These are phyloP conservation scores for Ailanthus altissimus DNA, from an alignment of 345 rosid genomes.

Conservation along the genomic window DNA sequence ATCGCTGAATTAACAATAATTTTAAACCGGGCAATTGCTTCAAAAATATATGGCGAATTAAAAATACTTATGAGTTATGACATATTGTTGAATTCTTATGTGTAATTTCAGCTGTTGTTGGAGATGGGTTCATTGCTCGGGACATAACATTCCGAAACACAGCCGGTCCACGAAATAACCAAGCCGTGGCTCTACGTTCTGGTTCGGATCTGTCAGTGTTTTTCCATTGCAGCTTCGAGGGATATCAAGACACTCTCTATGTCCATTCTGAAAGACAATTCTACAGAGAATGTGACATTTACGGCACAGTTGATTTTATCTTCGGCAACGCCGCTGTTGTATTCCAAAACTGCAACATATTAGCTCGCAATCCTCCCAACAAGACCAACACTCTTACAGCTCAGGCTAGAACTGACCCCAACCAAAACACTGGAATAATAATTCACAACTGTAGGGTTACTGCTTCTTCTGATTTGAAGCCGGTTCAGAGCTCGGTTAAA, in stretches of 20 bases:
- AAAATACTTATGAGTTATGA: not conserved
- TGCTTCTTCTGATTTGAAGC: constrained; percentile 42
- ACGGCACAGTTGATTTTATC: constrained; percentile 62
- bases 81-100: not conserved
- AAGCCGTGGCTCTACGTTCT: constrained; percentile 58
- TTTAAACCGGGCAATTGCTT: not conserved
- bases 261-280: constrained; percentile 57
- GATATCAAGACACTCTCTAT: constrained; percentile 65
- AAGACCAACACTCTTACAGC: constrained; percentile 45
- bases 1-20: not conserved
- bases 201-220: constrained; percentile 50
- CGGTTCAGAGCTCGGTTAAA: constrained; percentile 44
- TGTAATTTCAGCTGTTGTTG: constrained; percentile 41
- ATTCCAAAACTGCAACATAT: constrained; percentile 52
- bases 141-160: constrained; percentile 60
- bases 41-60: not conserved
- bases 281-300: constrained; percentile 58
- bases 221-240: constrained; percentile 56
- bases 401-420: constrained; percentile 53
- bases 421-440: constrained; percentile 59
- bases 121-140: constrained; percentile 53
- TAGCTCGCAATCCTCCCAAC: constrained; percentile 41
- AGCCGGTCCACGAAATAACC: constrained; percentile 45
- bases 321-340: constrained; percentile 61
- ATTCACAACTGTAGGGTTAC: constrained; percentile 53